Percentiles rank a stretch among this genome's conserved stretches.
phyloP scores from a whole-genome alignment of 345 rosid genomes.

The Laguncularia racemosa region DNA sequence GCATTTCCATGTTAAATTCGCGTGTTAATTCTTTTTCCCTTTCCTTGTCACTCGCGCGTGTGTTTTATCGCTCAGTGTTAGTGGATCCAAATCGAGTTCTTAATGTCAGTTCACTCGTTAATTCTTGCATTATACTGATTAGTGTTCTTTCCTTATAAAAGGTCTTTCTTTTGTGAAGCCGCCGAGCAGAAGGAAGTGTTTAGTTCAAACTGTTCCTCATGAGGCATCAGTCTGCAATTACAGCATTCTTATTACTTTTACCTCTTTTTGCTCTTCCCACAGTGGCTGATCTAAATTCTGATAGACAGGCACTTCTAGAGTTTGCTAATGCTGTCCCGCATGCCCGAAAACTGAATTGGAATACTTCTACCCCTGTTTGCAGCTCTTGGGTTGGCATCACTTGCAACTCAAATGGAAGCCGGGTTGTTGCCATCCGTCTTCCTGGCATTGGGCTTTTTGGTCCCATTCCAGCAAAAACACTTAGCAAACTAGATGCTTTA shows the following conservation, averaged over 20 bases:
- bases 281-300: slow-evolving; percentile 49
- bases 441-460: slow-evolving; percentile 74
- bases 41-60: slow-evolving; percentile 1
- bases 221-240: slow-evolving; percentile 25
- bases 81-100: slow-evolving; percentile 10
- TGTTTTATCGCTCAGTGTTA: slow-evolving; percentile 7
- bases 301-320: slow-evolving; percentile 65
- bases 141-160: too few relatives aligned
- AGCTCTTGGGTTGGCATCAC: slow-evolving; percentile 57
- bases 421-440: slow-evolving; percentile 47
- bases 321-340: slow-evolving; percentile 70
- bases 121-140: too few relatives aligned
- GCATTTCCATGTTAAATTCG: too few relatives aligned
- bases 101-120: too few relatives aligned
- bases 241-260: slow-evolving; percentile 21
- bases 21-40: slow-evolving; percentile 7
- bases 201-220: slow-evolving; percentile 7
- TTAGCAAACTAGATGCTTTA: slow-evolving; percentile 50
- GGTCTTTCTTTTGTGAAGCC: too few relatives aligned
- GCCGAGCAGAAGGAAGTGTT: too few relatives aligned
- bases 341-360: slow-evolving; percentile 73
- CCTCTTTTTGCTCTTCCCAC: slow-evolving; percentile 18
- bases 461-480: slow-evolving; percentile 38
- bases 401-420: slow-evolving; percentile 28
- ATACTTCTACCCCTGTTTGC: slow-evolving; percentile 37